Evolutionary conservation across 2,329 filamentous ascomycete species (phyloP), one percentile per base, ranked within the genome.

Genomic region (Nectriaceae sp.): DNA sequence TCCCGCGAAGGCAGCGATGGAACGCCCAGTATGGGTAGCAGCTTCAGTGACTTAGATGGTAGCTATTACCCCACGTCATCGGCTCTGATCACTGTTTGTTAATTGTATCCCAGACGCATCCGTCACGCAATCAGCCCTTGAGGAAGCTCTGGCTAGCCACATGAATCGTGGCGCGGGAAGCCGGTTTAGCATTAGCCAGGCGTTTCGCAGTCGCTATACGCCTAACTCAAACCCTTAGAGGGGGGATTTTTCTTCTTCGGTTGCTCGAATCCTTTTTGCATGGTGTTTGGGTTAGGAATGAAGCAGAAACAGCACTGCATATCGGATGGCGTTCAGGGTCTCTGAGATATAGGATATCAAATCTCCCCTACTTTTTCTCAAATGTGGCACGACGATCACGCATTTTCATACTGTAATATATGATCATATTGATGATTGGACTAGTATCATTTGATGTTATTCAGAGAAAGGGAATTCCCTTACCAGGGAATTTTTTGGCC

Each of bases 21-120:
- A 13, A 87, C 85, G 13, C 87, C 86, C 2, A 90, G 87, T 59
- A 90, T 91, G 84, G 88, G 89, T 1, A 93, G 89, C 66, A 92
- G 88, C 60, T 94, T 90, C 61, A 93, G 88, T 68, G 90, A 94
- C 71, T 77, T 95, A 37, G 89, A 93, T 65, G 88, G 88, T 82
- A 73, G 35, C 48, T 50, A 66, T 58, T 49, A 37, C 20, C 41
- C 16, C 44, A n/a, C 49, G 39, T 36, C 13, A 42, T 41, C 44
- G 42, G 10, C 24, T 42, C 42, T 42, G 6, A 18, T 8, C 3
- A 21, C 31, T n/a, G 24, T 26, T 52, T 45, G 47, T 57, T 47
- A 21, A 50, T 37, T 11, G 8, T 20, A 22, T 19, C 11, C 11
- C 22, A 89, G 89, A 92, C 75, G 84, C 87, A 16, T 90, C 88